Conservation (phyloP, 2,329 filamentous ascomycete genomes). For the Thielaviopsis populi region DNA sequence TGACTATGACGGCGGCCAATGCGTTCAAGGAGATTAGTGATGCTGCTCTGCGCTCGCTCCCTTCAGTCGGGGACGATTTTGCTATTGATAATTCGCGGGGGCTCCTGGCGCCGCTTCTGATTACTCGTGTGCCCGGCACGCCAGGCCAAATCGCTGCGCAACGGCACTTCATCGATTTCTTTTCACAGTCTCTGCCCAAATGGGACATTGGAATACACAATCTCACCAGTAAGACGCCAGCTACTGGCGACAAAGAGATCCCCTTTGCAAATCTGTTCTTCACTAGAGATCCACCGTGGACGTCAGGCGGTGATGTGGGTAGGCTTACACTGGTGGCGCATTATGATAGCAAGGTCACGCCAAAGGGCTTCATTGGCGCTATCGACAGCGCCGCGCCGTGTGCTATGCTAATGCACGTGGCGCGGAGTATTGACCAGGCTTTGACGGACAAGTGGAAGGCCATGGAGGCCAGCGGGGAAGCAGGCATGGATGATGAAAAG, state of each 20-base stretch:
- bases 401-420: conserved; percentile 80
- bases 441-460: conserved; percentile 68
- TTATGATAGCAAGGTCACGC: conserved; percentile 73
- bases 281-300: conserved; percentile 75
- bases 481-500: conserved; percentile 53
- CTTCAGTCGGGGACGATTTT: conserved; percentile 59
- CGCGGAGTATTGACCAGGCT: conserved; percentile 63
- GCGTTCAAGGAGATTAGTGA: conserved; percentile 50
- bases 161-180: conserved; percentile 73
- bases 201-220: conserved; percentile 82
- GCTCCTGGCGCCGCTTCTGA: conserved; percentile 73
- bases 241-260: conserved; percentile 51
- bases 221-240: conserved; percentile 70
- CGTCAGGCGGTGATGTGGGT: conserved; percentile 56
- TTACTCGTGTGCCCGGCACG: conserved; percentile 78
- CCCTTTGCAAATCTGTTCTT: conserved; percentile 82
- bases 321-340: conserved; percentile 81
- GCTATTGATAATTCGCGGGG: conserved; percentile 54
- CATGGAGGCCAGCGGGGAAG: conserved; percentile 46
- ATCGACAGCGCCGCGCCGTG: conserved; percentile 90
- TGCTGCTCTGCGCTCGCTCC: conserved; percentile 54
- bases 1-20: conserved; percentile 5
- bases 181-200: conserved; percentile 53
- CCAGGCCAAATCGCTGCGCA: conserved; percentile 57
- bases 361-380: conserved; percentile 79